These are phyloP conservation scores for Suillus clintonianus DNA, from an alignment of 768 basidiomycete species.

Conservation along the genomic window DNA sequence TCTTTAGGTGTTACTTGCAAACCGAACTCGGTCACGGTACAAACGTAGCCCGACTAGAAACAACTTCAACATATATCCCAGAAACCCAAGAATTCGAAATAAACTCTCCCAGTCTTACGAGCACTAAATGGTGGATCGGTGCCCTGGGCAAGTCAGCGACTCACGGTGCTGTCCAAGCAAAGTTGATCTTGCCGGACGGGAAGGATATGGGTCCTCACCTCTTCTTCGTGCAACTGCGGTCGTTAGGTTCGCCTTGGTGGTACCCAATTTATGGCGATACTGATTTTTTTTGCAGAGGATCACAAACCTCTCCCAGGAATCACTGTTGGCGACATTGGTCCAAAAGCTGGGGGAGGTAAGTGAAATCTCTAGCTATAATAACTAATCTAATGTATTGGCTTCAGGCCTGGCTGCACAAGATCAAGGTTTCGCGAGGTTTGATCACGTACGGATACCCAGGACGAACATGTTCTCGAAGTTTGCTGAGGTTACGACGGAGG, in stretches of 20 bases:
- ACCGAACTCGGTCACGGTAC: slow-evolving; percentile 82
- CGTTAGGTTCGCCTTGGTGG: slow-evolving; percentile 44
- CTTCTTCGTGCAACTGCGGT: slow-evolving; percentile 72
- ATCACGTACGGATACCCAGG: slow-evolving; percentile 66
- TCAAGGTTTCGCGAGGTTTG: slow-evolving; percentile 69
- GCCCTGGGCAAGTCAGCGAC: slow-evolving; percentile 71
- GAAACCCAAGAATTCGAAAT: slow-evolving; percentile 71
- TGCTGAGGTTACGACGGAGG: slow-evolving; percentile 65
- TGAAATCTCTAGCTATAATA: background rate
- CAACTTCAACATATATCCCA: slow-evolving; percentile 74
- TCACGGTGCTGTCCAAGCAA: slow-evolving; percentile 76
- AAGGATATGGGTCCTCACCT: slow-evolving; percentile 71
- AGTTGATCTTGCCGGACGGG: slow-evolving; percentile 63
- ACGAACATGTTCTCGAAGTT: slow-evolving; percentile 77
- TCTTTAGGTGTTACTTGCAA: slow-evolving; percentile 66
- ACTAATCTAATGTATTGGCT: background rate
- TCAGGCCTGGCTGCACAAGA: slow-evolving; percentile 57
- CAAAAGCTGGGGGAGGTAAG: slow-evolving; percentile 36
- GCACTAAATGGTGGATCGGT: slow-evolving; percentile 85
- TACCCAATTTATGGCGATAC: background rate
- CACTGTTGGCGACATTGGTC: slow-evolving; percentile 66
- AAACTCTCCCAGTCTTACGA: slow-evolving; percentile 72
- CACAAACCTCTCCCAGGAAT: slow-evolving; percentile 64
- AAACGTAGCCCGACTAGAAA: slow-evolving; percentile 69
- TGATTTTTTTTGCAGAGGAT: slow-evolving; percentile 43